Conservation (phyloP, 345 rosid species). For the Laguncularia racemosa region DNA sequence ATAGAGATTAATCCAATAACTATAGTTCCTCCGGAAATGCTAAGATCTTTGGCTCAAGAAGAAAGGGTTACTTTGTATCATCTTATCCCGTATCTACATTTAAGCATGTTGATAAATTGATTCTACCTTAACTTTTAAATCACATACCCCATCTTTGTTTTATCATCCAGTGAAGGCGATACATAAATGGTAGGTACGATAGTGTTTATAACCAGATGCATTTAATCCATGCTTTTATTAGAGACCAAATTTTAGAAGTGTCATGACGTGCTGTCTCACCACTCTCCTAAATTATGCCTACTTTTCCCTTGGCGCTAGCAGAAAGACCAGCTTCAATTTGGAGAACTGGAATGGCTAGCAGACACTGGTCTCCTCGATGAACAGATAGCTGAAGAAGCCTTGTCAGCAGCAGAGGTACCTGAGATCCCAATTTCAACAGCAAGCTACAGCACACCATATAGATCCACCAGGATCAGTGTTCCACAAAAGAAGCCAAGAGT, state of each 20-base stretch:
- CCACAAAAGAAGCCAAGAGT: conserved; percentile 74
- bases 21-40: too few species aligned
- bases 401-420: conserved; percentile 85
- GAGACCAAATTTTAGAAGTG: background rate
- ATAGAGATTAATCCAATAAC: too few species aligned
- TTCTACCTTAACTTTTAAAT: too few species aligned
- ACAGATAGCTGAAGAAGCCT: conserved; percentile 48
- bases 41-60: too few species aligned
- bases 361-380: conserved; percentile 70
- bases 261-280: too few species aligned
- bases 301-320: conserved; percentile 18
- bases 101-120: too few species aligned
- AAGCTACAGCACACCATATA: conserved; percentile 25
- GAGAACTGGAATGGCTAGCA: conserved; percentile 78
- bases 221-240: background rate
- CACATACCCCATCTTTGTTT: too few species aligned
- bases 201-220: too few species aligned
- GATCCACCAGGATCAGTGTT: conserved; percentile 39
- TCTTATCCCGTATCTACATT: background rate
- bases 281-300: background rate
- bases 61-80: background rate
- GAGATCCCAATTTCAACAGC: conserved; percentile 48
- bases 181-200: too few species aligned
- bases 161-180: too few species aligned
- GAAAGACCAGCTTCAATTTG: conserved; percentile 75